These are phyloP conservation scores for Oryza officinalis DNA, from an alignment of 176 grass and related monocot species.

Conservation along the genomic window DNA sequence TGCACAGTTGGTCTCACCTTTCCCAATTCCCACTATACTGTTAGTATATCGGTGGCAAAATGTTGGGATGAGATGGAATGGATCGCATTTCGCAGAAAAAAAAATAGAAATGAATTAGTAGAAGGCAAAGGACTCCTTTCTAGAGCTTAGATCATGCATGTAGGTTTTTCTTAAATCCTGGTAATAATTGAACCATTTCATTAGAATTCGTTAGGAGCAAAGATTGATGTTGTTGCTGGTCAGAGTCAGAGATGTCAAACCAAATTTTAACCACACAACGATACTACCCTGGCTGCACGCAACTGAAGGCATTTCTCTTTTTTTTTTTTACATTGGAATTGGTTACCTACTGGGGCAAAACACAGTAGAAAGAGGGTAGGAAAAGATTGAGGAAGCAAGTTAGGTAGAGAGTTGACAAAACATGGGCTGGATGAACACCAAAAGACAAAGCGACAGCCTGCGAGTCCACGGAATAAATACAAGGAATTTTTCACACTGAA, in stretches of 20 bases:
- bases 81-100: background rate
- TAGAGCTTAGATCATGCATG: background rate
- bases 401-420: constrained; percentile 18
- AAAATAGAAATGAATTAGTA: background rate
- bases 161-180: background rate
- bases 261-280: background rate
- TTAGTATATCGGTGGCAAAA: background rate
- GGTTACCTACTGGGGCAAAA: constrained; percentile 11
- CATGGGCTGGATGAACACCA: background rate
- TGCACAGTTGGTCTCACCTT: background rate
- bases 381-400: background rate
- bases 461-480: background rate
- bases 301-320: background rate
- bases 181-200: no score
- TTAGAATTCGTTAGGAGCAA: background rate
- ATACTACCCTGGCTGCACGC: constrained; percentile 25
- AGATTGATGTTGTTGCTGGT: background rate
- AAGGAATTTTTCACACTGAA: background rate
- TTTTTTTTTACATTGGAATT: background rate
- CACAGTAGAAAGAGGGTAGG: background rate
- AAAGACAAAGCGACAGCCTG: constrained; percentile 24
- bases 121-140: background rate
- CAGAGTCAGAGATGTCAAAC: background rate
- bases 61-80: background rate
- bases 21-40: no score